A percentile compares a stretch with the other conserved stretches of the same genome.
These are phyloP conservation scores for Durusdinium trenchii DNA, from an alignment of 73 alveolate genomes.

Conservation along the genomic window DNA sequence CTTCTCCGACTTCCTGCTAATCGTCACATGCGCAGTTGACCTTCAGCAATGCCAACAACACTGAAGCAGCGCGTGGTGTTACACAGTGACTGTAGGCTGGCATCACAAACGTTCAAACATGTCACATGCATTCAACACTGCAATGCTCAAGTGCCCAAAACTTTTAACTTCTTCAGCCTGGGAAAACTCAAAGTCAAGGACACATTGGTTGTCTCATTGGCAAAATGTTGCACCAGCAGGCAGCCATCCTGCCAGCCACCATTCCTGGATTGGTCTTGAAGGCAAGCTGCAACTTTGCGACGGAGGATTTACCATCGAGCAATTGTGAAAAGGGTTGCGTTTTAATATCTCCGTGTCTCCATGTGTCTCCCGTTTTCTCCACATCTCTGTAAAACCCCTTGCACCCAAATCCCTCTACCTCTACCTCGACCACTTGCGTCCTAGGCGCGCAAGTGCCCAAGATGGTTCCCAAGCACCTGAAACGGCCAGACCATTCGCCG, in stretches of 20 bases:
- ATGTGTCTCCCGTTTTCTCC: too few relatives aligned
- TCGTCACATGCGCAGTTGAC: background rate
- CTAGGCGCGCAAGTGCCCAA: too few relatives aligned
- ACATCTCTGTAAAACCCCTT: too few relatives aligned
- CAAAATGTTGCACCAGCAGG: background rate
- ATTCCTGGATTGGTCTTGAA: background rate
- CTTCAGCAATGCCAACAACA: background rate
- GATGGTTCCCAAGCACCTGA: too few relatives aligned
- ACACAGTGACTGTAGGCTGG: background rate
- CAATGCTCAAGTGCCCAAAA: background rate
- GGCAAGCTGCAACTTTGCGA: background rate
- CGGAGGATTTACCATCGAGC: too few relatives aligned
- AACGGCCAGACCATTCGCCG: too few relatives aligned
- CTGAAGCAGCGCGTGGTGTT: background rate
- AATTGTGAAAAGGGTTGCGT: too few relatives aligned
- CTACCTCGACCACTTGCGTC: too few relatives aligned
- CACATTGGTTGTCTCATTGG: background rate
- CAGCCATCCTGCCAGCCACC: conserved; percentile 66
- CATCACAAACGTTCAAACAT: background rate
- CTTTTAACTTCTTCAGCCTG: background rate
- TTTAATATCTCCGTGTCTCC: too few relatives aligned
- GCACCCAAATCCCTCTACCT: too few relatives aligned
- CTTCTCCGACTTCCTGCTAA: background rate
- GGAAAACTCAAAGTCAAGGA: background rate
- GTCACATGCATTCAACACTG: background rate